phyloP scores from a whole-genome alignment of 306 rosid genomes.

The Comarum palustre region DNA sequence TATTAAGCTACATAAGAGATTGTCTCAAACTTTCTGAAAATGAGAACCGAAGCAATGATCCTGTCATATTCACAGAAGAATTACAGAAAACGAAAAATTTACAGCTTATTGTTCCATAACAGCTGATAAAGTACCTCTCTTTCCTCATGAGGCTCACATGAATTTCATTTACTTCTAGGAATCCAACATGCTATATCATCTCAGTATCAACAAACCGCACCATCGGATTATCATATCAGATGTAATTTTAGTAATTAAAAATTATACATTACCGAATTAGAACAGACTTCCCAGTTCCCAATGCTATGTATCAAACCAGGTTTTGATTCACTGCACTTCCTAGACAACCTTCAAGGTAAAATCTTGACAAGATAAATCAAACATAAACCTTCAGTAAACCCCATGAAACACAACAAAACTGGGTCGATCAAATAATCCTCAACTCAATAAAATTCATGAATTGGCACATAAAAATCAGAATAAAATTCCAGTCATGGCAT shows the following conservation, averaged over 20 bases:
- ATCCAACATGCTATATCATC: not conserved
- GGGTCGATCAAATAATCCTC: not conserved
- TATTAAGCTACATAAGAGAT: not conserved
- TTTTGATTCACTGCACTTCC: not conserved
- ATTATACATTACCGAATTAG: not conserved
- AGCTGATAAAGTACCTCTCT: constrained; percentile 43
- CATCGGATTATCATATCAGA: not conserved
- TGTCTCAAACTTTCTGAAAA: not conserved
- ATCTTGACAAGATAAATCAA: not conserved
- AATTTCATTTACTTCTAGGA: not conserved
- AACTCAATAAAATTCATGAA: not conserved
- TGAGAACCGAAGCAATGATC: constrained; percentile 47
- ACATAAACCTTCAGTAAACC: not conserved
- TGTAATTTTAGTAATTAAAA: not conserved
- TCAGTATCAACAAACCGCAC: not conserved
- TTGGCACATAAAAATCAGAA: constrained; percentile 1
- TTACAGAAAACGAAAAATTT: constrained; percentile 8
- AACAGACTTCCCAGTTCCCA: not conserved
- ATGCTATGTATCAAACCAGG: not conserved
- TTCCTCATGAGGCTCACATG: constrained; percentile 27
- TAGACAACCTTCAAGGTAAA: not conserved
- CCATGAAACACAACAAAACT: not conserved
- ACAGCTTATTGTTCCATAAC: not conserved
- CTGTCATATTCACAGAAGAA: constrained; percentile 25
- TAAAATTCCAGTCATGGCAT: not conserved